A percentile compares a stretch with the other conserved stretches of the same genome.
Conservation (phyloP, 2,329 filamentous ascomycete genomes). For the Pseudogymnoascus verrucosus region DNA sequence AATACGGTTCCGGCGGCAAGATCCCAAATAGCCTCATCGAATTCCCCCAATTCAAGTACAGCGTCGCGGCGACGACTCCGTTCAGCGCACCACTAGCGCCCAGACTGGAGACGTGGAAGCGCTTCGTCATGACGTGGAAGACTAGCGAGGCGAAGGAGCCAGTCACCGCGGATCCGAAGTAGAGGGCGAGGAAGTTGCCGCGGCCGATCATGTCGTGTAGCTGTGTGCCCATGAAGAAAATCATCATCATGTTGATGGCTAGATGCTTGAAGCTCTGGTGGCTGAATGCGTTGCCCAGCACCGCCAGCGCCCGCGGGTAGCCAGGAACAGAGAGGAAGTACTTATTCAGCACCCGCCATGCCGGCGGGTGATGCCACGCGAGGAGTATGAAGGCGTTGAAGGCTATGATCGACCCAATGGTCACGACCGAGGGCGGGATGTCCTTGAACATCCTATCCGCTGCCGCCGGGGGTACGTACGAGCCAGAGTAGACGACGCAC, state of each 20-base stretch:
- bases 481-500: slow-evolving; percentile 36
- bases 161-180: slow-evolving; percentile 48
- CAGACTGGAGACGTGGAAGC: slow-evolving; percentile 42
- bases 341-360: slow-evolving; percentile 59
- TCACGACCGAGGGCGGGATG: slow-evolving; percentile 54
- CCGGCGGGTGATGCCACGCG: slow-evolving; percentile 54
- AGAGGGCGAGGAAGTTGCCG: slow-evolving; percentile 61
- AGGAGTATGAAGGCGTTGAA: slow-evolving; percentile 49
- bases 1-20: slow-evolving; percentile 44
- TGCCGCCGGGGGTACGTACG: slow-evolving; percentile 45
- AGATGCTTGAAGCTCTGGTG: slow-evolving; percentile 58
- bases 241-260: slow-evolving; percentile 52
- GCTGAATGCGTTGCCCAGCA: slow-evolving; percentile 60
- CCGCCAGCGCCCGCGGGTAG: slow-evolving; percentile 52
- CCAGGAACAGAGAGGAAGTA: slow-evolving; percentile 60
- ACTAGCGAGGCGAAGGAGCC: slow-evolving; percentile 52
- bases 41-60: slow-evolving; percentile 49
- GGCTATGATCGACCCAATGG: slow-evolving; percentile 53
- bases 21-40: slow-evolving; percentile 47
- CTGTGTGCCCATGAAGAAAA: slow-evolving; percentile 58
- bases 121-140: slow-evolving; percentile 31
- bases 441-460: slow-evolving; percentile 49
- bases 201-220: slow-evolving; percentile 65
- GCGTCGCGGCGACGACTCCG: slow-evolving; percentile 54
- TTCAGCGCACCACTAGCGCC: slow-evolving; percentile 61